Evolutionary conservation across 225 moss, liverwort and hornwort genomes (phyloP).

Genomic region (Sphagnum tenellum): DNA sequence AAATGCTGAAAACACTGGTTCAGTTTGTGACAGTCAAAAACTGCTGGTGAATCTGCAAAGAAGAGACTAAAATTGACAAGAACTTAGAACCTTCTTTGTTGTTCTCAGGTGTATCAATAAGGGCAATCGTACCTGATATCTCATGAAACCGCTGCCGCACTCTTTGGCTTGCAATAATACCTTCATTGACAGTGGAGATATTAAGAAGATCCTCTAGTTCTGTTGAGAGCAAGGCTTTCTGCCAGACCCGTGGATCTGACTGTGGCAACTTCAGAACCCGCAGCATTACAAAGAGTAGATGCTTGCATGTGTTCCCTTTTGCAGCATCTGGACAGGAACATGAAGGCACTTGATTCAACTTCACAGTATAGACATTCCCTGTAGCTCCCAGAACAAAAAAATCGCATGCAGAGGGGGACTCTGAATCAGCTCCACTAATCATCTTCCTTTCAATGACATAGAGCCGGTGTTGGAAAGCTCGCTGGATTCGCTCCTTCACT

Average conservation of each 20-base stretch:
- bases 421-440: conserved; percentile 11
- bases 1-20: too few relatives aligned
- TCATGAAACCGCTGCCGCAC: conserved; percentile 62
- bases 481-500: conserved; percentile 38
- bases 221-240: conserved; percentile 53
- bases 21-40: too few relatives aligned
- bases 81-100: too few relatives aligned
- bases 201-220: conserved; percentile 57
- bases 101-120: too few relatives aligned
- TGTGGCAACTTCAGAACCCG: conserved; percentile 66
- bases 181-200: conserved; percentile 40
- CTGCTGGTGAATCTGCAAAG: too few relatives aligned
- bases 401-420: conserved; percentile 27
- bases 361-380: conserved; percentile 74
- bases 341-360: conserved; percentile 37
- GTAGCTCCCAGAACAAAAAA: conserved; percentile 67
- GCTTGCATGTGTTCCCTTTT: conserved; percentile 58
- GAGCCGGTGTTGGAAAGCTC: conserved; percentile 41
- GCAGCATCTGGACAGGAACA: conserved; percentile 78
- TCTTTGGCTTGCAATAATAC: conserved; percentile 52
- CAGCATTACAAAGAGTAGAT: conserved; percentile 75
- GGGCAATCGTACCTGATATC: conserved; percentile 18
- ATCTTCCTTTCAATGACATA: conserved; percentile 47
- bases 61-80: too few relatives aligned
- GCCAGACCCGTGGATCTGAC: conserved; percentile 66